Evolutionary conservation across 352 stramenopile genomes (phyloP).

Genomic region (Globisporangium canariense): DNA sequence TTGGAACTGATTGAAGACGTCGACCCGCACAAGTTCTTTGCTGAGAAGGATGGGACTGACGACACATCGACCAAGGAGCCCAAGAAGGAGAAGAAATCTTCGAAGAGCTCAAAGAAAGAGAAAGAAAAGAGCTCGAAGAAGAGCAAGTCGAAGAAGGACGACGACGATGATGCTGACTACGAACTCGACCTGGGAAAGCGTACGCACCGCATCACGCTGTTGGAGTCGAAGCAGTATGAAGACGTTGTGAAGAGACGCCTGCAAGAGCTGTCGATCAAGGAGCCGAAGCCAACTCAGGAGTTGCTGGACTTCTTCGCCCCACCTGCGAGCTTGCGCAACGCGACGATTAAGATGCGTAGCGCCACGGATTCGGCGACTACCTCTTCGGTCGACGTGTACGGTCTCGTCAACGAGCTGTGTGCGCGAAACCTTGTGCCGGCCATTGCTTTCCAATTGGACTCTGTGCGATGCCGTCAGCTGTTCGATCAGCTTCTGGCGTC

Average conservation of each 20-base stretch:
- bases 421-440: slow-evolving; percentile 62
- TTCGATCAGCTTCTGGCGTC: slow-evolving; percentile 76
- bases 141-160: slow-evolving; percentile 66
- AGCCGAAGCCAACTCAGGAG: slow-evolving; percentile 84
- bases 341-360: slow-evolving; percentile 49
- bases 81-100: slow-evolving; percentile 33
- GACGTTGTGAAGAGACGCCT: slow-evolving; percentile 93
- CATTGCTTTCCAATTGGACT: slow-evolving; percentile 88
- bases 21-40: slow-evolving; percentile 95
- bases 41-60: slow-evolving; percentile 37
- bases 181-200: slow-evolving; percentile 72
- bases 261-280: slow-evolving; percentile 81
- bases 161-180: slow-evolving; percentile 60
- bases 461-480: slow-evolving; percentile 81
- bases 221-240: slow-evolving; percentile 98
- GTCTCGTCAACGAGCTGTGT: slow-evolving; percentile 66
- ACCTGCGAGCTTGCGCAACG: slow-evolving; percentile 57
- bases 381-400: slow-evolving; percentile 65
- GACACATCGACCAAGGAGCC: slow-evolving; percentile 16
- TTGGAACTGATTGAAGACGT: slow-evolving; percentile 87
- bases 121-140: slow-evolving; percentile 61
- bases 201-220: slow-evolving; percentile 94
- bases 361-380: slow-evolving; percentile 46
- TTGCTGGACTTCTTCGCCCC: slow-evolving; percentile 83
- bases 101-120: slow-evolving; percentile 34